A percentile compares a stretch with the other conserved stretches of the same genome.
Conservation (phyloP, 345 rosid species). For the Adansonia digitata region DNA sequence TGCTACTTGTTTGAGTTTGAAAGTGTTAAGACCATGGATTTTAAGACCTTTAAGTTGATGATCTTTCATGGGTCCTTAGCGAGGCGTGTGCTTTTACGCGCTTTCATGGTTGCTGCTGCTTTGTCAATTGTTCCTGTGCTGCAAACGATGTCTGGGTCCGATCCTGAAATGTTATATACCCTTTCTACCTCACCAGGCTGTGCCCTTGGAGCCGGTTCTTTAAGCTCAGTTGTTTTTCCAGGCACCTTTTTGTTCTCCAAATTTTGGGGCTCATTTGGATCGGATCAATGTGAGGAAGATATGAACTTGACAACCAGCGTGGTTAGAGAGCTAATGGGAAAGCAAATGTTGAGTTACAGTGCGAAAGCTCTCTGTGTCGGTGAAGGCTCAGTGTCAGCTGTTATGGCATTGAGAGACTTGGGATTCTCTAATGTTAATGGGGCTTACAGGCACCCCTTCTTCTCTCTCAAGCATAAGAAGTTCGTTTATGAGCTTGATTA, state of each 20-base stretch:
- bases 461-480: slow-evolving; percentile 57
- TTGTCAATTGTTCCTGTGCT: slow-evolving; percentile 51
- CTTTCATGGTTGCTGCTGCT: slow-evolving; percentile 44
- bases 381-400: slow-evolving; percentile 53
- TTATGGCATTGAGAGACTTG: slow-evolving; percentile 45
- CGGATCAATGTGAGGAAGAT: slow-evolving; percentile 41
- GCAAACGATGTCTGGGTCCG: slow-evolving; percentile 38
- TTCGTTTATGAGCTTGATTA: slow-evolving; percentile 51
- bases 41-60: slow-evolving; percentile 41
- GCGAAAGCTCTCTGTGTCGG: slow-evolving; percentile 74
- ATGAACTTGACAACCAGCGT: slow-evolving; percentile 43
- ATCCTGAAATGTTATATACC: slow-evolving; percentile 29
- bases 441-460: slow-evolving; percentile 46
- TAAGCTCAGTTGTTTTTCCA: slow-evolving; percentile 22
- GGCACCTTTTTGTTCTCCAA: slow-evolving; percentile 27
- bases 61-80: slow-evolving; percentile 43
- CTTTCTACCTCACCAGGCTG: slow-evolving; percentile 30
- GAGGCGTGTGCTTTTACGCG: slow-evolving; percentile 61
- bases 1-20: not conserved
- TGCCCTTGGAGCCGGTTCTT: slow-evolving; percentile 29
- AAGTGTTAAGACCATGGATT: slow-evolving; percentile 35
- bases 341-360: slow-evolving; percentile 41
- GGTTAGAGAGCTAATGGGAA: slow-evolving; percentile 46
- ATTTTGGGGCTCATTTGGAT: slow-evolving; percentile 41
- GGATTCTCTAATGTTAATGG: slow-evolving; percentile 57